These are phyloP conservation scores for Colletotrichum chlorophyti DNA, from an alignment of 2,329 filamentous ascomycete species.

Conservation along the genomic window DNA sequence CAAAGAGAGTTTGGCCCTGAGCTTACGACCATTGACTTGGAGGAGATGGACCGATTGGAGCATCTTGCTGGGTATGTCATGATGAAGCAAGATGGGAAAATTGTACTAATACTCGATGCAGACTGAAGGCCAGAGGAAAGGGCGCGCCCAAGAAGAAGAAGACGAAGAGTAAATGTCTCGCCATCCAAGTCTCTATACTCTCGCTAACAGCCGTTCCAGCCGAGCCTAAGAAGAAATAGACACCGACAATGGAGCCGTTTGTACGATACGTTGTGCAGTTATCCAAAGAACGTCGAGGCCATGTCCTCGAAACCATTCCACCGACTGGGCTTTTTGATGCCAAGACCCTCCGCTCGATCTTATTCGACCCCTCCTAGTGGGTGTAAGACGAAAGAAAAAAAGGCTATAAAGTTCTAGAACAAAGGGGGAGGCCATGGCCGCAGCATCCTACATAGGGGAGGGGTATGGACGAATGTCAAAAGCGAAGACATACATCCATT, in stretches of 20 bases:
- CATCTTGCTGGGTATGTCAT: slow-evolving; percentile 68
- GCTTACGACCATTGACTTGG: slow-evolving; percentile 74
- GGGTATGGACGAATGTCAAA: not conserved
- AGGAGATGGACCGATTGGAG: slow-evolving; percentile 81
- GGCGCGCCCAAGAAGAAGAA: slow-evolving; percentile 89
- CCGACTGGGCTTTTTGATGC: too few relatives aligned
- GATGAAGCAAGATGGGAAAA: not conserved
- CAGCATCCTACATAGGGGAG: too few relatives aligned
- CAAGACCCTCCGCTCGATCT: too few relatives aligned
- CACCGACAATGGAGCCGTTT: not conserved
- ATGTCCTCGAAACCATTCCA: not conserved
- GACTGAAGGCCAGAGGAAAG: slow-evolving; percentile 82
- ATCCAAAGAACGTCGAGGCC: not conserved
- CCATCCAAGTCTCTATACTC: too few relatives aligned
- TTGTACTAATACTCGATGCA: slow-evolving; percentile 40
- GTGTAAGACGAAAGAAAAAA: too few relatives aligned
- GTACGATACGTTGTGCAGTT: slow-evolving; percentile 22
- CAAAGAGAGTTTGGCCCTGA: slow-evolving; percentile 72
- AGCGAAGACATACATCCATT: not conserved
- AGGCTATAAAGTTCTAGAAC: too few relatives aligned
- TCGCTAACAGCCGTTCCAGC: too few relatives aligned
- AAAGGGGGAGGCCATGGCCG: too few relatives aligned
- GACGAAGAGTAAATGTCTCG: slow-evolving; percentile 43
- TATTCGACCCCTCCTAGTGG: too few relatives aligned
- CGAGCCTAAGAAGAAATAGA: slow-evolving; percentile 49